phyloP scores from a whole-genome alignment of 805 yeast species.

The Ogataea pini region DNA sequence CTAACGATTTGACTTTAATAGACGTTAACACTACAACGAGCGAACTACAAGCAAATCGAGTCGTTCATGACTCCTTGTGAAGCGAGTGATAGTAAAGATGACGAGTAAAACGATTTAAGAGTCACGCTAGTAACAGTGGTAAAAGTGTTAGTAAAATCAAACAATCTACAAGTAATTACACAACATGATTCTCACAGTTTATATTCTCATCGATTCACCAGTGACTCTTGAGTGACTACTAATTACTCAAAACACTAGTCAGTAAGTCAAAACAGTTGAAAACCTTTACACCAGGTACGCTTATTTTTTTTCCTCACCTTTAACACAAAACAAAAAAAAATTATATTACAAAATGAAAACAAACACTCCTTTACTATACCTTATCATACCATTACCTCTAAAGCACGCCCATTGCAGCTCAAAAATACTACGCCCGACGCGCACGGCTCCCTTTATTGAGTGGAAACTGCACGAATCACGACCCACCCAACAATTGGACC shows the following conservation, averaged over 20 bases:
- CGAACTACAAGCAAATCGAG: background rate
- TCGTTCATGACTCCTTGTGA: too few species aligned
- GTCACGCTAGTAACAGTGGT: too few species aligned
- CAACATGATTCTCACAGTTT: too few species aligned
- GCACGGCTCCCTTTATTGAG: background rate
- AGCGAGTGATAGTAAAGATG: too few species aligned
- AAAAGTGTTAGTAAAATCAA: too few species aligned
- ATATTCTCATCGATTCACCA: too few species aligned
- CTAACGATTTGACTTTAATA: constrained; percentile 3
- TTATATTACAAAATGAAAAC: constrained; percentile 1
- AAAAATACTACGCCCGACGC: background rate
- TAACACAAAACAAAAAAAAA: constrained; percentile 5
- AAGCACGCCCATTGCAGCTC: background rate
- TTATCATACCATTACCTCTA: background rate
- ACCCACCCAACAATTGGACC: background rate
- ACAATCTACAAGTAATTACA: too few species aligned
- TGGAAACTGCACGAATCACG: background rate
- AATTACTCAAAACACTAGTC: too few species aligned
- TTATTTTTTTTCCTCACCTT: background rate
- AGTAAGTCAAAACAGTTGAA: too few species aligned
- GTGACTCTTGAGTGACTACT: too few species aligned
- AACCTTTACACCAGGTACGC: too few species aligned
- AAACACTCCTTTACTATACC: background rate
- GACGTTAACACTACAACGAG: background rate
- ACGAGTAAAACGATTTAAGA: too few species aligned